These are phyloP conservation scores for Phaeosphaeria sp. DNA, from an alignment of 2,329 filamentous ascomycete genomes.

Conservation along the genomic window DNA sequence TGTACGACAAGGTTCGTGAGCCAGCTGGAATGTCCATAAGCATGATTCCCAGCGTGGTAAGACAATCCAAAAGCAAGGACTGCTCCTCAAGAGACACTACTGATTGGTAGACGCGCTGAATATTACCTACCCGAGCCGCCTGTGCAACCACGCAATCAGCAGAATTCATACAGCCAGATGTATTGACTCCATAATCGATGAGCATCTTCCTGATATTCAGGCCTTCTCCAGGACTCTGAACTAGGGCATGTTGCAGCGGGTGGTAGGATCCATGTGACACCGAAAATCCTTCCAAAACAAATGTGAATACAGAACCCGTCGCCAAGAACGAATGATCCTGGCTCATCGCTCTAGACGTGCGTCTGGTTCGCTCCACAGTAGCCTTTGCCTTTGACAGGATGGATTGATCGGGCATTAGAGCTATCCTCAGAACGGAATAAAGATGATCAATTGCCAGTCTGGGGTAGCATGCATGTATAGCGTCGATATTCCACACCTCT, in stretches of 20 bases:
- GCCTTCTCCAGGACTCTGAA: neutral
- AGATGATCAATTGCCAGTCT: neutral
- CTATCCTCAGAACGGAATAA: neutral
- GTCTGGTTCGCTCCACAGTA: neutral
- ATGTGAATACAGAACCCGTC: neutral
- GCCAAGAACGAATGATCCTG: neutral
- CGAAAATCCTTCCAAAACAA: neutral
- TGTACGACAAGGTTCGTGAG: neutral
- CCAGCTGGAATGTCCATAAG: neutral
- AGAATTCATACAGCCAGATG: neutral
- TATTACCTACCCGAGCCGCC: constrained; percentile 19
- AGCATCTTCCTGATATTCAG: neutral
- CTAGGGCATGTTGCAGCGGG: neutral
- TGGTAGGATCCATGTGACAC: neutral
- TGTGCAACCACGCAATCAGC: constrained; percentile 14
- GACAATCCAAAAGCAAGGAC: constrained; percentile 1
- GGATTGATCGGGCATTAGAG: neutral
- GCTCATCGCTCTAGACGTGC: neutral
- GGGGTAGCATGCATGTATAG: neutral
- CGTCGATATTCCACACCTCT: neutral
- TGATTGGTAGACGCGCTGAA: constrained; percentile 11
- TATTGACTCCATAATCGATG: neutral
- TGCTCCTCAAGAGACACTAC: neutral
- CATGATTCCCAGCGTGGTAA: neutral
- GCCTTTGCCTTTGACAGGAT: neutral